Percentiles rank a stretch among this genome's conserved stretches.
phyloP scores from a whole-genome alignment of 768 basidiomycete genomes.

The Termitomyces bulborhizus region DNA sequence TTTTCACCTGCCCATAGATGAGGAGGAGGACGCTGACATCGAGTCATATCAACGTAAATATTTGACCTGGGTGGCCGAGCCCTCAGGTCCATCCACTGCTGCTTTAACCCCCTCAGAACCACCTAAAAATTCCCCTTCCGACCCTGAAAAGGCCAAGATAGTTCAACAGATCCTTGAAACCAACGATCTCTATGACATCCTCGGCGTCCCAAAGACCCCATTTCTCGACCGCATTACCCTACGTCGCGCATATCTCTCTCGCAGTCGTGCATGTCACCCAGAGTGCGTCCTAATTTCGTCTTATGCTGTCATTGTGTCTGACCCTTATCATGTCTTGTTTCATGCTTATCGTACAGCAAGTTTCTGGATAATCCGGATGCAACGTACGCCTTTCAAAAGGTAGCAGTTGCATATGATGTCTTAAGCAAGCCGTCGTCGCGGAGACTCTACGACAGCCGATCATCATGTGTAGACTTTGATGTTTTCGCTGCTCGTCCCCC shows the following conservation, averaged over 20 bases:
- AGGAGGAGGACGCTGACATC: constrained; percentile 44
- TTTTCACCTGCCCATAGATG: constrained; percentile 60
- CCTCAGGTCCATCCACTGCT: constrained; percentile 22
- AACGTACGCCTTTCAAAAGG: constrained; percentile 81
- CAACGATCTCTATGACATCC: constrained; percentile 67
- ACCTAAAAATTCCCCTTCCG: neutral
- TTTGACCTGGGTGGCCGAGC: constrained; percentile 42
- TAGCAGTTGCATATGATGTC: constrained; percentile 78
- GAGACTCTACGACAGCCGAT: constrained; percentile 60
- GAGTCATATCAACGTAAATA: constrained; percentile 39
- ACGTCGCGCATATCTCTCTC: constrained; percentile 67
- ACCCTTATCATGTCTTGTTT: constrained; percentile 8
- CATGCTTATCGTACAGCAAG: constrained; percentile 45
- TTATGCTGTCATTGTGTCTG: neutral
- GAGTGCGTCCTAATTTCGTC: constrained; percentile 50
- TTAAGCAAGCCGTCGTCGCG: constrained; percentile 68
- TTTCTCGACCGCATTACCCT: constrained; percentile 56
- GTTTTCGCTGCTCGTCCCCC: constrained; percentile 47
- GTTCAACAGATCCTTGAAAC: constrained; percentile 51
- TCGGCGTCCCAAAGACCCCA: constrained; percentile 52
- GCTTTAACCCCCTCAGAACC: constrained; percentile 3
- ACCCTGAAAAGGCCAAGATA: constrained; percentile 16
- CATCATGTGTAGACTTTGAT: constrained; percentile 40
- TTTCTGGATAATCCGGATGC: constrained; percentile 72
- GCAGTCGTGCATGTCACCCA: constrained; percentile 78